A percentile compares a stretch with the other conserved stretches of the same genome.
These are phyloP conservation scores for Sphaerulina vaccinii DNA, from an alignment of 2,329 filamentous ascomycete species.

Conservation along the genomic window DNA sequence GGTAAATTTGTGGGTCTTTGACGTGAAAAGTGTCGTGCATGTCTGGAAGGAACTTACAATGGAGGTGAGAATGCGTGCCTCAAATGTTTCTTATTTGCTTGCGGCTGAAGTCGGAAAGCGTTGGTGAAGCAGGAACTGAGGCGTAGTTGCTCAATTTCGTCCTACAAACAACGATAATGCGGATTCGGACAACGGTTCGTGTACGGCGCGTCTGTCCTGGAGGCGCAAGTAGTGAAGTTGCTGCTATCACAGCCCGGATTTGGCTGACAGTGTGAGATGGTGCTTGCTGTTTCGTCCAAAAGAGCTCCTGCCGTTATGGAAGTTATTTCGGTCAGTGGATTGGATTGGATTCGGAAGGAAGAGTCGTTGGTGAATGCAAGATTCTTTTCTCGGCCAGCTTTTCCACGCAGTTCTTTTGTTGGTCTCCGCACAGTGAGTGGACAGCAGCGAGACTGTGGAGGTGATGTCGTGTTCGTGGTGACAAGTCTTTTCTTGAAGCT, in stretches of 20 bases:
- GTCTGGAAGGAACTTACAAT: neutral
- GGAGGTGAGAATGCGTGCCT: neutral
- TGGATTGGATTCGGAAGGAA: too few species aligned
- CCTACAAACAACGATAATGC: conserved; percentile 4
- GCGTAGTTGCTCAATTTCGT: conserved; percentile 7
- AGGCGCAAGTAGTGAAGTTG: neutral
- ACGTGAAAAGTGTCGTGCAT: neutral
- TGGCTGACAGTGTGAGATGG: neutral
- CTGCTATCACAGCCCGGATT: neutral
- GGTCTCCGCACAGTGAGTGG: too few species aligned
- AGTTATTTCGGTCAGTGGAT: too few species aligned
- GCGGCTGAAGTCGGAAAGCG: conserved; percentile 3
- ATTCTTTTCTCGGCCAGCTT: too few species aligned
- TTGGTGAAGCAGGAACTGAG: conserved; percentile 9
- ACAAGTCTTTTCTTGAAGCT: too few species aligned
- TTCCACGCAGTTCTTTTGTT: too few species aligned
- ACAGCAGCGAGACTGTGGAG: too few species aligned
- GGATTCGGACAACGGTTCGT: neutral
- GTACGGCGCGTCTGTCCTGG: neutral
- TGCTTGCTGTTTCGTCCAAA: too few species aligned
- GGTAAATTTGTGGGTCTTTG: neutral
- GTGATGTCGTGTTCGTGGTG: too few species aligned
- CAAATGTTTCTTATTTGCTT: conserved; percentile 1
- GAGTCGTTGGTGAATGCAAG: too few species aligned
- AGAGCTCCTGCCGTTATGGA: too few species aligned